A percentile compares a stretch with the other conserved stretches of the same genome.
Evolutionary conservation across 257 asterid species (phyloP).

Genomic region (Solanum bukasovii): DNA sequence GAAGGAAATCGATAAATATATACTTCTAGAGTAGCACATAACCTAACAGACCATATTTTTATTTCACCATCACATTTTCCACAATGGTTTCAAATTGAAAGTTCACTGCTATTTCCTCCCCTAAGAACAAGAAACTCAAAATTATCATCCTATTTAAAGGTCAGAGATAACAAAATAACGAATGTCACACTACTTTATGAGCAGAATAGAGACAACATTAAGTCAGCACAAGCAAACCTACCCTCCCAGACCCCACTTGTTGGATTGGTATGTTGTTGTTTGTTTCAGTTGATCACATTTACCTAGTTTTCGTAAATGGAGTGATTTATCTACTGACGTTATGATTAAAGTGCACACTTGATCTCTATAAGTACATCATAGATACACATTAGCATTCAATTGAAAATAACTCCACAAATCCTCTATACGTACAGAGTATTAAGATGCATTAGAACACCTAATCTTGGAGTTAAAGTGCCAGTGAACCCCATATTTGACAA

Average conservation of each 20-base stretch:
- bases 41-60: not conserved
- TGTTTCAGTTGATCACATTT: not conserved
- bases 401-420: not conserved
- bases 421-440: constrained; percentile 56
- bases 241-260: not conserved
- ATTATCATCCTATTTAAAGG: constrained; percentile 29
- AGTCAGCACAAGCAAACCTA: not conserved
- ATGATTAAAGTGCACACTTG: not conserved
- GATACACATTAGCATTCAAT: not conserved
- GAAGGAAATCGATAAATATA: not conserved
- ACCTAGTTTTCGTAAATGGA: not conserved
- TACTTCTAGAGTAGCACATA: not conserved
- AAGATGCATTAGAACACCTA: constrained; percentile 54
- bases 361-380: not conserved
- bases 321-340: not conserved
- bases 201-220: not conserved
- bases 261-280: not conserved
- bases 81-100: not conserved
- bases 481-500: constrained; percentile 85
- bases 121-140: not conserved
- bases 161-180: not conserved
- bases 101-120: not conserved
- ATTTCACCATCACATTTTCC: not conserved
- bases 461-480: constrained; percentile 67
- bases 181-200: not conserved